These are phyloP conservation scores for Cryoendolithus antarcticus DNA, from an alignment of 2,329 filamentous ascomycete species.

Conservation along the genomic window DNA sequence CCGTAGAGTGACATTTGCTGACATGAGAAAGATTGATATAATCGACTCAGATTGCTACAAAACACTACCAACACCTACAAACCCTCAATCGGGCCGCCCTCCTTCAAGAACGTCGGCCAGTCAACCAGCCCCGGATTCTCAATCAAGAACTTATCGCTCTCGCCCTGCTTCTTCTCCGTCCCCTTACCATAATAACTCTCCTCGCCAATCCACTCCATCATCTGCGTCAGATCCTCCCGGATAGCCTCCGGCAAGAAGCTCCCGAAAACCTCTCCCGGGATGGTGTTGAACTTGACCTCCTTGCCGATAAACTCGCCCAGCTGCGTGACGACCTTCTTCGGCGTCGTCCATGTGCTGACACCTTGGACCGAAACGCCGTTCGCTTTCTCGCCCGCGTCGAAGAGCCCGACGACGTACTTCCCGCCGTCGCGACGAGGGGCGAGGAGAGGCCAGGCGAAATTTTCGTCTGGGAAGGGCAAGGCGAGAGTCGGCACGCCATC, in stretches of 20 bases:
- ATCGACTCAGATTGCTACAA: background rate
- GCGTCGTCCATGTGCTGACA: slow-evolving; percentile 17
- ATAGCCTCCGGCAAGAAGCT: slow-evolving; percentile 15
- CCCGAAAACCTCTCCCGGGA: slow-evolving; percentile 15
- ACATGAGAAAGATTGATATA: background rate
- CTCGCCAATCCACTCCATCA: slow-evolving; percentile 16
- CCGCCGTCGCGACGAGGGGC: slow-evolving; percentile 15
- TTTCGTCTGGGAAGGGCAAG: slow-evolving; percentile 14
- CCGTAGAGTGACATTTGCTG: background rate
- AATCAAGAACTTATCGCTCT: slow-evolving; percentile 15
- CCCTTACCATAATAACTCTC: slow-evolving; percentile 18
- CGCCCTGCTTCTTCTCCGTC: slow-evolving; percentile 15
- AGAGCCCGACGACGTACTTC: slow-evolving; percentile 19
- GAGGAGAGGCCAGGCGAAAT: slow-evolving; percentile 17
- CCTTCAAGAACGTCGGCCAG: slow-evolving; percentile 10
- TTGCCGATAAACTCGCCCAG: slow-evolving; percentile 13
- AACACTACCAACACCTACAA: background rate
- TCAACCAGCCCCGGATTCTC: slow-evolving; percentile 10
- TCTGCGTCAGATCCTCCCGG: slow-evolving; percentile 18
- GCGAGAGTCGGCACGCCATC: slow-evolving; percentile 12
- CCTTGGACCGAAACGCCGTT: slow-evolving; percentile 16
- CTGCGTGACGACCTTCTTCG: slow-evolving; percentile 14
- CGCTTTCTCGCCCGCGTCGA: slow-evolving; percentile 13
- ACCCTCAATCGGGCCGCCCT: slow-evolving; percentile 8
- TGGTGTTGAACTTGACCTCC: slow-evolving; percentile 13